phyloP scores from a whole-genome alignment of 2,329 filamentous ascomycete species.

The Trichoderma sp. region DNA sequence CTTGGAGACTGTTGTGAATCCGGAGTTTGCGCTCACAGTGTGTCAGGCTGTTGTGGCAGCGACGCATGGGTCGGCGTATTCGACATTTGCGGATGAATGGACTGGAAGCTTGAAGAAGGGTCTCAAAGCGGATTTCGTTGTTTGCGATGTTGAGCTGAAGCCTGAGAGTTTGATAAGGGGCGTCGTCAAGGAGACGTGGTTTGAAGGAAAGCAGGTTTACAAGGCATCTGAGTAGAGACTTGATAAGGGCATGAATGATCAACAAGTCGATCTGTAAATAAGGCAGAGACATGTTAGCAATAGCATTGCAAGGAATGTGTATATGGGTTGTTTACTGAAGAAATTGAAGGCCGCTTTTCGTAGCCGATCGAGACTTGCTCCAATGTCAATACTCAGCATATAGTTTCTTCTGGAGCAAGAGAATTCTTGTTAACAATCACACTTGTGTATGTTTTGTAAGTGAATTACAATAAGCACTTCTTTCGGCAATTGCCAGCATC shows the following conservation, averaged over 20 bases:
- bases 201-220: conserved; percentile 45
- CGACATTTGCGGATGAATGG: conserved; percentile 55
- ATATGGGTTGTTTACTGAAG: neutral
- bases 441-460: neutral
- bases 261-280: neutral
- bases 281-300: neutral
- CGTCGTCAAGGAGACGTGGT: conserved; percentile 53
- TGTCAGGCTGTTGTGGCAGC: conserved; percentile 54
- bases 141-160: conserved; percentile 50
- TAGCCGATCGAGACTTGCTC: neutral
- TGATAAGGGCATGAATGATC: neutral
- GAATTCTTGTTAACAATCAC: neutral
- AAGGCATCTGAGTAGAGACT: conserved; percentile 5
- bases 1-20: conserved; percentile 46
- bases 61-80: conserved; percentile 56
- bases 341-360: neutral
- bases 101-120: conserved; percentile 53
- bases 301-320: neutral
- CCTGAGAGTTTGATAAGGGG: conserved; percentile 46
- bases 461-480: neutral
- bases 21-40: conserved; percentile 52
- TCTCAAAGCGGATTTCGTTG: conserved; percentile 56
- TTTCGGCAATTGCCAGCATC: neutral
- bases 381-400: neutral
- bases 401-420: neutral